These are phyloP conservation scores for Sisymbrium altissimum DNA, from an alignment of 345 rosid genomes.

Conservation along the genomic window DNA sequence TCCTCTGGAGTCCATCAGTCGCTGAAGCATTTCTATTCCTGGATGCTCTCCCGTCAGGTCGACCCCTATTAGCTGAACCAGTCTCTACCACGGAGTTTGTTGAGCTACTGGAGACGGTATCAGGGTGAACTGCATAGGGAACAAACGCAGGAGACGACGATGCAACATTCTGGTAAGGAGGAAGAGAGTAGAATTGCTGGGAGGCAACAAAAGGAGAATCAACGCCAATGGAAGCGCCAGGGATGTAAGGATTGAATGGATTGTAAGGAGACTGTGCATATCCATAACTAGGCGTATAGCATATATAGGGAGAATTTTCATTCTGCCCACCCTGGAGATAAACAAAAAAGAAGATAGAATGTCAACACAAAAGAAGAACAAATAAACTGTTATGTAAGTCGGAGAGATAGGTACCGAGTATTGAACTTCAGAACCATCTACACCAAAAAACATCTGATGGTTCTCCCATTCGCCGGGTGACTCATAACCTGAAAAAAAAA, in stretches of 20 bases:
- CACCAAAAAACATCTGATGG: conserved; percentile 70
- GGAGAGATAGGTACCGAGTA: conserved; percentile 47
- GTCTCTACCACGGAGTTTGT: conserved; percentile 47
- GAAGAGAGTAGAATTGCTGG: conserved; percentile 61
- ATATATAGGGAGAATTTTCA: conserved; percentile 79
- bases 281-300: conserved; percentile 78
- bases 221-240: conserved; percentile 71
- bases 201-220: conserved; percentile 57
- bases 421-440: conserved; percentile 79
- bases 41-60: conserved; percentile 47
- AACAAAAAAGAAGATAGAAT: neutral
- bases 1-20: conserved; percentile 43
- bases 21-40: conserved; percentile 47
- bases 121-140: conserved; percentile 59
- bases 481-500: conserved; percentile 58
- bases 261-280: conserved; percentile 86
- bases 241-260: conserved; percentile 88
- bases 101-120: conserved; percentile 35
- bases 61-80: conserved; percentile 37
- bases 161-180: conserved; percentile 58
- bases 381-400: neutral
- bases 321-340: conserved; percentile 68
- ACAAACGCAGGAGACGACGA: conserved; percentile 60
- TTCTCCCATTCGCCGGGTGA: conserved; percentile 93
- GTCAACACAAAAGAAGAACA: neutral